Evolutionary conservation across 805 yeast genomes (phyloP), one percentile per base, ranked within the genome.

Genomic region (Torulaspora quercuum): DNA sequence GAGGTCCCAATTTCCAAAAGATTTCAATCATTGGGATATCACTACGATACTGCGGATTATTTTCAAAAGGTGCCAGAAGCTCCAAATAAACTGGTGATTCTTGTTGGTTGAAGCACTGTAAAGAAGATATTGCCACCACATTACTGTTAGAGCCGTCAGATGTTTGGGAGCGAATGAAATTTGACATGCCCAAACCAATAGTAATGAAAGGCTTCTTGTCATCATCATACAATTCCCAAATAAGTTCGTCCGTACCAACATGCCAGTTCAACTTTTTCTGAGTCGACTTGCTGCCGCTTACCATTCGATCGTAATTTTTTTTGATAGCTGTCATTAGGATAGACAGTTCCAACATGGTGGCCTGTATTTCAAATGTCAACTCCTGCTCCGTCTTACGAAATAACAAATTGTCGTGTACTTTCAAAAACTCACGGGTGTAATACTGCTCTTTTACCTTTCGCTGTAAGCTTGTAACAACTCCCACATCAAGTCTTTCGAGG

Each of bases 161-260:
- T 5, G 68, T 62, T 32, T 75, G 80, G 0, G 74, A 56, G 38
- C 83, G 59, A 9, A 64, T 50, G 47, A 70, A 78, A 3, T 52
- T 52, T 3, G 79, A 67, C 7, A 67, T 59, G 0, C 75, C 75
- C 11, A 80, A 48, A 0, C 75, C 76, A 37, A 80, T 64, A 28
- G 75, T 76, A 20, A 77, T 59, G 40, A 80, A 70, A 1, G 78
- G 76, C 5, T 61, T 54, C 15, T 73, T 53, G 1, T 65, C 48
- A 3, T 66, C 68, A 43, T 75, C 79, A 41, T 72, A 61, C 33
- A 80, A 55, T 41, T 77, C 80, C 70, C 82, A 69, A n/a, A 73
- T 69, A 6, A 80, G 58, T 42, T 76, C 75, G 44, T 75, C 80
- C 0, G 81, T 72, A 7, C 65, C 58, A 4, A 71, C 55, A n/a